Base-by-base conservation (phyloP, 1,139 yeast species). In the Debaryomyces singareniensis region DNA sequence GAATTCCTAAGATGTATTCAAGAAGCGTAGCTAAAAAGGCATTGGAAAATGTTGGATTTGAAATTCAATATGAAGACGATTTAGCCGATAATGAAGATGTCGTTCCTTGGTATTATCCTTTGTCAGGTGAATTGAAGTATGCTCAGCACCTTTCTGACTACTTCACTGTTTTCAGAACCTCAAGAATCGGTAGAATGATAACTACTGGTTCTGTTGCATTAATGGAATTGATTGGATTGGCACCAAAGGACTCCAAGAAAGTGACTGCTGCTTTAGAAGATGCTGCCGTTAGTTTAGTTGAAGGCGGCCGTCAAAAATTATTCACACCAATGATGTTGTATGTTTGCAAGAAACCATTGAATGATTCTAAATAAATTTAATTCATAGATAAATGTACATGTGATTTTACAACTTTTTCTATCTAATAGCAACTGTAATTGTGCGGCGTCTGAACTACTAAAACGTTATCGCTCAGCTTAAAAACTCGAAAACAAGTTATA, bases 271-370 rank as follows among this genome's bases (percentile, higher is more conserved):
- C 97, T 23, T 75, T 91, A 46, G 98, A 91, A 66, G 94, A 89
- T 53, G 98, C 98, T 40, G 98, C 98, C 35, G 78, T 89, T 40
- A 89, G 89, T 58, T 76, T 91, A 53, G 96, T 89, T 37, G 85
- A 77, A 37, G 98, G 98, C 61, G 98, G 96, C 58, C 72, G 71
- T 59, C 73, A 80, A 58, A 80, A 82, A 51, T 70, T 89, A 45
- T 89, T 89, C 64, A 87, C 96, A 28, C 97, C 97, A 52, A 89
- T 89, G 97, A 82, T 85, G 91, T 71, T 89, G 56, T 89, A 79
- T 56, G 73, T 89, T 44, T 86, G 75, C 49, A 81, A 74, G 66
- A 87, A 87, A 65, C 96, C 96, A 37, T 42, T 40, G 38, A 40
- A 47, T 27, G 47, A 47, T 25, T 16, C 7, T 9, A 12, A 23